Evolutionary conservation across 2,329 filamentous ascomycete genomes (phyloP), one percentile per base, ranked within the genome.

Genomic region (Apiospora sp.): DNA sequence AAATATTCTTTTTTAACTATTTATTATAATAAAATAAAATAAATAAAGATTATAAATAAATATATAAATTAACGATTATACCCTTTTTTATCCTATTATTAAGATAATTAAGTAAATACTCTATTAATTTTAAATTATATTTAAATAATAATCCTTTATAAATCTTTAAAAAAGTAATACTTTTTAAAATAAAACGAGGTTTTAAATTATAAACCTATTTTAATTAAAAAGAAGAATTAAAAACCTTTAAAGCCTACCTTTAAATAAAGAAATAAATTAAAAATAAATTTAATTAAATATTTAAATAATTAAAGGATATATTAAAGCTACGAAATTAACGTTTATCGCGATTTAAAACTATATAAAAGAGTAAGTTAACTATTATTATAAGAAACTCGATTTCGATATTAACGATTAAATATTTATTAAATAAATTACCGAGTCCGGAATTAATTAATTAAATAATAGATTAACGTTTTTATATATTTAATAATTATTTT

Each of bases 381-480:
- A 5, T n/a, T n/a, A 8, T 24, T 22, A 44, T 12, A 10, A n/a
- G 8, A 51, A 27, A 12, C 12, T 4, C n/a, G n/a, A 51, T 27
- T 14, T 44, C 27, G 27, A 51, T 3, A 16, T 44, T 12, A 44
- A 44, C 27, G 0, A 27, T 51, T 2, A 27, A 51, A 24, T 10
- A 3, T 12, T 13, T 37, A 37, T 37, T 37, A 37, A 37, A 37
- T 4, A 6, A 6, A 37, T 37, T 37, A 37, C 6, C 1, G 6
- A 4, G 3, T 13, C 27, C 13, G 27, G 27, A 51, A 10, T 8
- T 1, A 12, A 13, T 4, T 75, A 71, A 16, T 12, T 37, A 4
- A 44, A 74, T 73, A 68, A 75, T 76, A 37, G 6, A 46, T 75
- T 71, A 72, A 37, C 70, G 6, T 46, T 69, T 6, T 6, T 10